These are phyloP conservation scores for Tetradesmus lagerheimii DNA, from an alignment of 139 green algal species.

Conservation along the genomic window DNA sequence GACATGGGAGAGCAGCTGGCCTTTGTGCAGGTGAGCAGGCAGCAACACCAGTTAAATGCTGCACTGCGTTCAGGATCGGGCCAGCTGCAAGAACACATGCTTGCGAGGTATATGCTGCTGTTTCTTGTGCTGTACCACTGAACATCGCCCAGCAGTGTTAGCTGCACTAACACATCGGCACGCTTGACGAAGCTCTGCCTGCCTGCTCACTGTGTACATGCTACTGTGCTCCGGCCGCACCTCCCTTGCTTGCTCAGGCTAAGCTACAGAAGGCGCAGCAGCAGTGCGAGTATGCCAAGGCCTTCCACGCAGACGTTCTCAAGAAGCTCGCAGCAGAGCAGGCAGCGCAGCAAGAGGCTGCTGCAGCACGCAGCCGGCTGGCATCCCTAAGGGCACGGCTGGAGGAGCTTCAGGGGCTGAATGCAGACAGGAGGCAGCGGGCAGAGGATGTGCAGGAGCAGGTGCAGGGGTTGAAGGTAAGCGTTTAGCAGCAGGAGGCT, in stretches of 20 bases:
- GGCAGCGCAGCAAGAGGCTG: conserved; percentile 25
- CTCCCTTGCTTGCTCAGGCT: background rate
- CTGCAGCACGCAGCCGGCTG: conserved; percentile 17
- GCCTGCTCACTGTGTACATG: background rate
- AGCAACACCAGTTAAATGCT: too few species aligned
- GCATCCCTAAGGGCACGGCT: conserved; percentile 33
- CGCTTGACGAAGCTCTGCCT: too few species aligned
- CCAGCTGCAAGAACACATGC: too few species aligned
- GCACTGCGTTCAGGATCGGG: too few species aligned
- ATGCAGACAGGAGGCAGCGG: conserved; percentile 34
- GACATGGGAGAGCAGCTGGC: conserved; percentile 48
- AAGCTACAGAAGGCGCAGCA: conserved; percentile 49
- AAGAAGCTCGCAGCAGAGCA: conserved; percentile 35
- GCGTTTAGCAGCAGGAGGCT: background rate
- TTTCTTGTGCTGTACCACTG: too few species aligned
- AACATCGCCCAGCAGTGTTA: too few species aligned
- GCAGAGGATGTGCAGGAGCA: conserved; percentile 15
- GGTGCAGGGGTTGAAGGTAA: background rate
- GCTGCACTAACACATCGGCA: too few species aligned
- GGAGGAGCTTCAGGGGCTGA: conserved; percentile 48
- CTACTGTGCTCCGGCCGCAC: too few species aligned
- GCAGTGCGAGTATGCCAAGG: conserved; percentile 39
- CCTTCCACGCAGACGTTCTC: conserved; percentile 36
- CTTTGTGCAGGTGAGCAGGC: conserved; percentile 15
- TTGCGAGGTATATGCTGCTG: too few species aligned